Percentiles rank a stretch among this genome's conserved stretches.
Conservation (phyloP, 1,284 basidiomycete genomes). For the Pterulicium gracile region DNA sequence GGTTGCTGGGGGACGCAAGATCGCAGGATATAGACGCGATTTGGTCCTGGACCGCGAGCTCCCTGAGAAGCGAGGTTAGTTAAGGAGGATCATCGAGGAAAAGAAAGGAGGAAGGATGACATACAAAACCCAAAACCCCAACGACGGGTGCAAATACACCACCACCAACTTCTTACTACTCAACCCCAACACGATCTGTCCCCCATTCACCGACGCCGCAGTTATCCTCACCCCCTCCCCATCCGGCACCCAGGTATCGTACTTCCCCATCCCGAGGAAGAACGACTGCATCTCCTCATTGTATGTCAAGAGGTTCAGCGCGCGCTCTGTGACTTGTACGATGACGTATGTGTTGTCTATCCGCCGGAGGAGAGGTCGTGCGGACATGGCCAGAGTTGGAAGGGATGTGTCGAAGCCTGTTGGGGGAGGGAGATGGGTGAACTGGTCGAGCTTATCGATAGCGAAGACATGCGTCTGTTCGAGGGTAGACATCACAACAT, state of each 20-base stretch:
- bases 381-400: conserved; percentile 55
- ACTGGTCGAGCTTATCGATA: conserved; percentile 27
- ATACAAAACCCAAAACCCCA: too few relatives aligned
- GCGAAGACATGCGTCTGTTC: conserved; percentile 41
- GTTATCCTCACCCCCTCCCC: conserved; percentile 30
- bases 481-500: conserved; percentile 49
- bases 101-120: too few relatives aligned
- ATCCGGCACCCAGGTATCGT: not conserved
- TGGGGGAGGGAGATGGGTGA: conserved; percentile 26
- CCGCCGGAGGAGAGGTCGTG: conserved; percentile 32
- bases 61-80: conserved; percentile 9
- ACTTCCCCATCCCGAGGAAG: conserved; percentile 14
- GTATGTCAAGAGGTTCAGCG: conserved; percentile 44
- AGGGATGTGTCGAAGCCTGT: conserved; percentile 35
- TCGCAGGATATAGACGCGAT: conserved; percentile 58
- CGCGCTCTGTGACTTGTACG: conserved; percentile 61
- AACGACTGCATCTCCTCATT: conserved; percentile 26
- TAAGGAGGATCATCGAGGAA: too few relatives aligned
- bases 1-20: conserved; percentile 37
- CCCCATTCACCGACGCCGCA: conserved; percentile 52
- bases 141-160: too few relatives aligned
- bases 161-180: conserved; percentile 44
- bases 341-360: conserved; percentile 26
- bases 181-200: conserved; percentile 57
- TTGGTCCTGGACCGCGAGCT: conserved; percentile 23